Conservation (phyloP, 371 early-diverging fungal genomes). For the Quaeritorhiza haematococci region DNA sequence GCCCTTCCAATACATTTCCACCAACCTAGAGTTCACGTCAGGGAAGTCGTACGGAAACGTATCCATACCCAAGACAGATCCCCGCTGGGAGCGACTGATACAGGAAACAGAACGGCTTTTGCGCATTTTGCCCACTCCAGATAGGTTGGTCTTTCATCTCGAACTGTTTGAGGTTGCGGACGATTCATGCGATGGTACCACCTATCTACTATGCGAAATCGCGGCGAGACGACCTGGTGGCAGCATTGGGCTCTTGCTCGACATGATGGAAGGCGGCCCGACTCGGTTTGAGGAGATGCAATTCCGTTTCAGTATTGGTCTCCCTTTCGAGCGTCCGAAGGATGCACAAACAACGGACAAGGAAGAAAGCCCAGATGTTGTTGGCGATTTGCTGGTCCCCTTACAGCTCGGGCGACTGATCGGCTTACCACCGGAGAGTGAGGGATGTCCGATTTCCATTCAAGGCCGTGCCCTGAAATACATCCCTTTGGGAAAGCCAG, state of each 20-base stretch:
- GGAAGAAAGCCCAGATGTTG: not conserved
- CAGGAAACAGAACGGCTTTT: slow-evolving; percentile 22
- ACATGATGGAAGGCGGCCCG: slow-evolving; percentile 16
- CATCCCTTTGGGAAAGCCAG: slow-evolving; percentile 21
- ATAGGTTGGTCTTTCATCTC: slow-evolving; percentile 32
- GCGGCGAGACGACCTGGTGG: slow-evolving; percentile 39
- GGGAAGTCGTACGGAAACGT: slow-evolving; percentile 41
- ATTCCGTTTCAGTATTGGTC: slow-evolving; percentile 28
- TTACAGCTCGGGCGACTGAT: slow-evolving; percentile 16
- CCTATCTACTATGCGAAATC: slow-evolving; percentile 33
- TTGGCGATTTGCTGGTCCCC: slow-evolving; percentile 39
- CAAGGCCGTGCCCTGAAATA: slow-evolving; percentile 18
- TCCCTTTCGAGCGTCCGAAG: slow-evolving; percentile 16
- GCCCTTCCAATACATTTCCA: slow-evolving; percentile 35
- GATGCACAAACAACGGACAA: not conserved
- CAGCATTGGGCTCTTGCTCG: slow-evolving; percentile 25
- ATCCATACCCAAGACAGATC: slow-evolving; percentile 18
- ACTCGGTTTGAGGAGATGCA: slow-evolving; percentile 28
- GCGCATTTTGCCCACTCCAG: slow-evolving; percentile 17
- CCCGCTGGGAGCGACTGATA: slow-evolving; percentile 10
- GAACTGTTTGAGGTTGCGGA: slow-evolving; percentile 28
- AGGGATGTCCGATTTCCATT: slow-evolving; percentile 13
- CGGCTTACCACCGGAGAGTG: slow-evolving; percentile 16
- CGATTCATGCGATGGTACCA: not conserved
- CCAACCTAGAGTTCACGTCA: slow-evolving; percentile 34